Conservation (phyloP, 768 basidiomycete genomes). For the Boletus sensibilis region DNA sequence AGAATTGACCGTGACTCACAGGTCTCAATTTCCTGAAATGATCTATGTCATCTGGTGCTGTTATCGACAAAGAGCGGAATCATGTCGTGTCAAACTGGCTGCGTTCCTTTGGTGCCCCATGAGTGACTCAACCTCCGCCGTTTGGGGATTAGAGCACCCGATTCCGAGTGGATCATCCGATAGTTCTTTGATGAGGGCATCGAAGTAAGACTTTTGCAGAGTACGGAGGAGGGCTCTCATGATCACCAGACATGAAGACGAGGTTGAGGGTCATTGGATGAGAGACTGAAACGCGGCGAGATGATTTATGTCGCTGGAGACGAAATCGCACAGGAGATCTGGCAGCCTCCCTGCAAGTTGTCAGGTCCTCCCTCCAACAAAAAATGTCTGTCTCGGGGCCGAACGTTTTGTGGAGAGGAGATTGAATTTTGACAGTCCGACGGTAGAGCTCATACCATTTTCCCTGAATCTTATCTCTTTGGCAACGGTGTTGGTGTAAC, state of each 20-base stretch:
- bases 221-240: slow-evolving; percentile 22
- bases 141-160: not conserved
- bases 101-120: not conserved
- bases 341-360: not conserved
- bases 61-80: not conserved
- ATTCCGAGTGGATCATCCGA: not conserved
- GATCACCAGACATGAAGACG: slow-evolving; percentile 3
- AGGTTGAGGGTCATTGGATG: not conserved
- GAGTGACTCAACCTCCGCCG: not conserved
- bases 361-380: too few relatives aligned
- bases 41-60: not conserved
- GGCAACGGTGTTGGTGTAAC: not conserved
- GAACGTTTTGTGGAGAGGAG: not conserved
- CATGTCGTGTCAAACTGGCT: not conserved
- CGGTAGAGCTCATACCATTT: not conserved
- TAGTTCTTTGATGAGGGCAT: slow-evolving; percentile 9
- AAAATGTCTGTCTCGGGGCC: not conserved
- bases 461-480: not conserved
- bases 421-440: not conserved
- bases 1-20: slow-evolving; percentile 1
- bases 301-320: not conserved
- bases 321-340: not conserved
- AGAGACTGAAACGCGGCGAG: not conserved
- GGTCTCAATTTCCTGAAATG: slow-evolving; percentile 5
- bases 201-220: slow-evolving; percentile 17